phyloP scores from a whole-genome alignment of 108 stramenopile species.

The Epipyxis sp. region DNA sequence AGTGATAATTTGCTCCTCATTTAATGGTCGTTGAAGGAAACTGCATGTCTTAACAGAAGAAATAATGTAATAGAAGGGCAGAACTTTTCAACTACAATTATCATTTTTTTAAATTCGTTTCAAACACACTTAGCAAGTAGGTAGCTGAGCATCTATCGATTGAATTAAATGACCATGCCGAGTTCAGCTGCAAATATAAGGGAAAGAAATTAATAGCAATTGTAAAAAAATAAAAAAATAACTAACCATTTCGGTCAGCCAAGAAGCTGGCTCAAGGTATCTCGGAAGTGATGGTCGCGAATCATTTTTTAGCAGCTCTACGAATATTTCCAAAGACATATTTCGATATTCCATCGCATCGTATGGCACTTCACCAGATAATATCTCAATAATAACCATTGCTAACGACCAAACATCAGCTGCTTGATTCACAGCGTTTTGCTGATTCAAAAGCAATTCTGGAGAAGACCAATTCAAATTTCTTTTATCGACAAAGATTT shows the following conservation, averaged over 20 bases:
- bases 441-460: not conserved
- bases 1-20: too few species aligned
- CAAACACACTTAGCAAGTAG: not conserved
- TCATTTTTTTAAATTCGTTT: too few species aligned
- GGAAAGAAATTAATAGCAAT: not conserved
- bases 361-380: slow-evolving; percentile 1
- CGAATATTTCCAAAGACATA: not conserved
- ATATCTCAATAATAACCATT: slow-evolving; percentile 15
- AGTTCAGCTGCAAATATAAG: not conserved
- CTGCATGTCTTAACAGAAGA: too few species aligned
- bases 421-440: slow-evolving; percentile 13
- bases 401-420: slow-evolving; percentile 34
- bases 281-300: not conserved
- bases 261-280: not conserved
- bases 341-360: not conserved
- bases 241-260: slow-evolving; percentile 6
- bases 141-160: not conserved
- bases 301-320: not conserved
- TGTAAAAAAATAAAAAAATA: not conserved
- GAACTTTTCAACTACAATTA: too few species aligned
- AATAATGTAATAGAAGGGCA: too few species aligned
- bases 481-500: too few species aligned
- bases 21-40: too few species aligned
- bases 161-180: slow-evolving; percentile 2
- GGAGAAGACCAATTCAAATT: slow-evolving; percentile 35